These are phyloP conservation scores for Carex cristatella DNA, from an alignment of 176 grass and related monocot species.

Conservation along the genomic window DNA sequence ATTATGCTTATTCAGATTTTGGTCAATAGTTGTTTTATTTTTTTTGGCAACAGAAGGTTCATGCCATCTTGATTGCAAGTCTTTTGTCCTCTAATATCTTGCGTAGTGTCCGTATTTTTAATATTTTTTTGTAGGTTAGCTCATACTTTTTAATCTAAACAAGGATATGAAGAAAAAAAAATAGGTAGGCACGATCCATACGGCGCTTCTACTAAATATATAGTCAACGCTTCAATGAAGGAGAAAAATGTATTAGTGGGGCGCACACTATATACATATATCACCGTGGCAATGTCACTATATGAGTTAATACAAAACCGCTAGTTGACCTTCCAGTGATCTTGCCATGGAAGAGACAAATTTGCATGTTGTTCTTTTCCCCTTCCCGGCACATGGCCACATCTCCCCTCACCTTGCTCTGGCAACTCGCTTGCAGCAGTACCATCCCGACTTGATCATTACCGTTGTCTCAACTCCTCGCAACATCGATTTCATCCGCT, in stretches of 20 bases:
- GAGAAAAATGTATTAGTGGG: too few relatives aligned
- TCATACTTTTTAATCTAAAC: background rate
- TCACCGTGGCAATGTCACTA: too few relatives aligned
- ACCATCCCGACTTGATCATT: background rate
- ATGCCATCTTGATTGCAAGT: background rate
- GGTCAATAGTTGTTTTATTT: background rate
- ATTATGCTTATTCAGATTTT: background rate
- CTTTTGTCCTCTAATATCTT: background rate
- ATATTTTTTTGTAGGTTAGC: background rate
- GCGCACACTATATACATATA: too few relatives aligned
- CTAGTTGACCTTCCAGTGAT: background rate
- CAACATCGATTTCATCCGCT: background rate
- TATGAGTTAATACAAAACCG: too few relatives aligned
- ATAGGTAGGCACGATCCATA: too few relatives aligned
- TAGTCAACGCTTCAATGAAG: too few relatives aligned
- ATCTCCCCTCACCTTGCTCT: background rate
- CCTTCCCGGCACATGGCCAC: constrained; percentile 9
- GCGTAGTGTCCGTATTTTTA: background rate
- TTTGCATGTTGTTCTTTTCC: background rate
- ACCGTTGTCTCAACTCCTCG: background rate
- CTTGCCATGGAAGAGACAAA: background rate
- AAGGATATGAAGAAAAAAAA: too few relatives aligned
- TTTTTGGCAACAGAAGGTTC: background rate
- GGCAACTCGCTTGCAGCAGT: background rate
- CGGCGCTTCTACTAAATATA: too few relatives aligned